phyloP scores from a whole-genome alignment of 2,329 filamentous ascomycete species.

The Diaporthe sp. region DNA sequence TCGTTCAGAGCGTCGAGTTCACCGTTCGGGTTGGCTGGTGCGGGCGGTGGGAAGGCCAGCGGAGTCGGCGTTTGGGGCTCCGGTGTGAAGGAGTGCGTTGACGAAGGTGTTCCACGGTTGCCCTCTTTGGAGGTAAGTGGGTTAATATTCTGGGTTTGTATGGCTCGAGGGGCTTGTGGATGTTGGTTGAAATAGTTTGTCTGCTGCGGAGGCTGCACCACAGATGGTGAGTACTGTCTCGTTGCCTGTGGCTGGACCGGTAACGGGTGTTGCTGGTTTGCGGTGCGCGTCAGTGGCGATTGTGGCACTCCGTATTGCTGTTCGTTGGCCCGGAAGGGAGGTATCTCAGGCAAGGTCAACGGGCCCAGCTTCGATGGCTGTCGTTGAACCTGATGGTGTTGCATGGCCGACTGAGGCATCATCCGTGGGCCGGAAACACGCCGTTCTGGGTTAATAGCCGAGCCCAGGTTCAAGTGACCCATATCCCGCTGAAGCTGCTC shows the following conservation, averaged over 20 bases:
- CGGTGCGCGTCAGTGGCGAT: constrained; percentile 39
- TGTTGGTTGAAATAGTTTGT: constrained; percentile 42
- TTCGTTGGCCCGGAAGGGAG: constrained; percentile 61
- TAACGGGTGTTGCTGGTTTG: constrained; percentile 41
- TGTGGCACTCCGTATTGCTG: constrained; percentile 42
- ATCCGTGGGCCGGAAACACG: constrained; percentile 34
- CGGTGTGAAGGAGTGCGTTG: constrained; percentile 36
- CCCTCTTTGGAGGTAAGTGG: constrained; percentile 38
- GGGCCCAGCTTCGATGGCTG: constrained; percentile 54
- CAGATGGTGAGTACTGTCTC: constrained; percentile 42
- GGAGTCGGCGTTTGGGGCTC: constrained; percentile 40
- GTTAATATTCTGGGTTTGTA: constrained; percentile 38
- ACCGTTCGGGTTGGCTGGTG: constrained; percentile 69
- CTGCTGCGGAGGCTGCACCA: constrained; percentile 46
- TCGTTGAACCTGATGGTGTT: constrained; percentile 42
- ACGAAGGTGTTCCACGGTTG: constrained; percentile 24
- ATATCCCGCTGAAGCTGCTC: constrained; percentile 75
- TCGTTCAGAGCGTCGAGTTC: constrained; percentile 90
- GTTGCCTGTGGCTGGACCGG: constrained; percentile 40
- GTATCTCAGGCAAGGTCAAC: constrained; percentile 66
- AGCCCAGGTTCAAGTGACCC: constrained; percentile 65
- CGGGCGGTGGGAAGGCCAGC: constrained; percentile 67
- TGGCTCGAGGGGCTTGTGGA: constrained; percentile 34
- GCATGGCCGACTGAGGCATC: constrained; percentile 26
- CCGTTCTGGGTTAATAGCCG: constrained; percentile 46